Conservation (phyloP, 768 basidiomycete genomes). For the Amanita subjunquillea region DNA sequence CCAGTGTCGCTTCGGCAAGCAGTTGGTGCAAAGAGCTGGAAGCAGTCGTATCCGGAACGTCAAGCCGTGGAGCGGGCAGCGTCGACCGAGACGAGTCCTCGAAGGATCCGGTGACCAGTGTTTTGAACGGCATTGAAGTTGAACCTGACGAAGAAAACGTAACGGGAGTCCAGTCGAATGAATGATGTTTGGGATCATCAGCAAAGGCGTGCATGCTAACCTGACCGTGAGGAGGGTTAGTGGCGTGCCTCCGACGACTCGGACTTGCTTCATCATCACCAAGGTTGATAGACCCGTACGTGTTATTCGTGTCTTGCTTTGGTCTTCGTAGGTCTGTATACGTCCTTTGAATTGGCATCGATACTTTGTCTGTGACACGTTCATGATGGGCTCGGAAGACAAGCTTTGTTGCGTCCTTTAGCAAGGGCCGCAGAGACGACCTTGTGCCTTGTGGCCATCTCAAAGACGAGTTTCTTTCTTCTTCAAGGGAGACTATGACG, state of each 20-base stretch:
- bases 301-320: not conserved
- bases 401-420: not conserved
- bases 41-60: not conserved
- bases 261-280: not conserved
- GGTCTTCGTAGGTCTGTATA: not conserved
- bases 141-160: not conserved
- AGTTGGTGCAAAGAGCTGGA: not conserved
- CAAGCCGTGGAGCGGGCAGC: not conserved
- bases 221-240: not conserved
- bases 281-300: not conserved
- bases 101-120: not conserved
- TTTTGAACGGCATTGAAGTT: not conserved
- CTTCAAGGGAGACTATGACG: not conserved
- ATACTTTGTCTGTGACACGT: not conserved
- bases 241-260: not conserved
- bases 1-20: not conserved
- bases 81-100: not conserved
- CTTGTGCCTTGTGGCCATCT: not conserved
- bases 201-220: not conserved
- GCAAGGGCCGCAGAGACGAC: not conserved
- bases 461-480: not conserved
- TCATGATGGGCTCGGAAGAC: not conserved
- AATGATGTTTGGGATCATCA: not conserved
- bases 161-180: not conserved
- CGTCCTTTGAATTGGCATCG: not conserved